phyloP scores from a whole-genome alignment of 1,139 yeast species.

The Wickerhamomyces sp. region DNA sequence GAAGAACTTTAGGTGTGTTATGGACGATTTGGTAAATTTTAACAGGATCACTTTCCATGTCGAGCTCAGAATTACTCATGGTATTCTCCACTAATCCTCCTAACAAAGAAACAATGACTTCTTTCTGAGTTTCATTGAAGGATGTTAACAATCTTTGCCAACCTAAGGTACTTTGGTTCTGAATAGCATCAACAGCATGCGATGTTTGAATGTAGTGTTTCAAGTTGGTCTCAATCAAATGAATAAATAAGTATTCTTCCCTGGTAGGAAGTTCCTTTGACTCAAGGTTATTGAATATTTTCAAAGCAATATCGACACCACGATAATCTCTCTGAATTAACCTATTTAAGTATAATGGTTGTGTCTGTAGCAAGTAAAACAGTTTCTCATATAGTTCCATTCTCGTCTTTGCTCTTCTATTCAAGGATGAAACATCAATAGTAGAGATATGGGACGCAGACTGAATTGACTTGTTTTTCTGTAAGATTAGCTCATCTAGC shows the following conservation, averaged over 20 bases:
- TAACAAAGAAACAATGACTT: slow-evolving; percentile 46
- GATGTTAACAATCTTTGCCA: slow-evolving; percentile 50
- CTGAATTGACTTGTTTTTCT: slow-evolving; percentile 38
- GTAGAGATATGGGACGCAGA: slow-evolving; percentile 18
- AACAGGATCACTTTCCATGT: slow-evolving; percentile 79
- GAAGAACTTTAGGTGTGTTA: slow-evolving; percentile 38
- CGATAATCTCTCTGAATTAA: slow-evolving; percentile 34
- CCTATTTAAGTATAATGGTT: slow-evolving; percentile 66
- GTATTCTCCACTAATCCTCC: slow-evolving; percentile 43
- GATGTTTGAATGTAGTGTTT: slow-evolving; percentile 26
- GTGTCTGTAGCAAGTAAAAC: slow-evolving; percentile 80
- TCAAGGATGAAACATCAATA: slow-evolving; percentile 23
- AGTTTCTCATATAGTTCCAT: slow-evolving; percentile 59
- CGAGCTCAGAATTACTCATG: slow-evolving; percentile 44
- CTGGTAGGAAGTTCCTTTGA: slow-evolving; percentile 34
- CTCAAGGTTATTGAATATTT: slow-evolving; percentile 19
- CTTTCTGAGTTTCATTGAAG: slow-evolving; percentile 59
- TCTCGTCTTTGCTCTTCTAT: slow-evolving; percentile 24
- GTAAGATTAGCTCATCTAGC: slow-evolving; percentile 64
- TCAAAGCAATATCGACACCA: slow-evolving; percentile 22
- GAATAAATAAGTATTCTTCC: slow-evolving; percentile 70
- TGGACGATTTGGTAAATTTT: slow-evolving; percentile 46
- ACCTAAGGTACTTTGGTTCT: slow-evolving; percentile 13
- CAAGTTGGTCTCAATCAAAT: slow-evolving; percentile 52
- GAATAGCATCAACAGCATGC: slow-evolving; percentile 18